Evolutionary conservation across 371 early-diverging fungal genomes (phyloP).

Genomic region (Parasitella parasitica): DNA sequence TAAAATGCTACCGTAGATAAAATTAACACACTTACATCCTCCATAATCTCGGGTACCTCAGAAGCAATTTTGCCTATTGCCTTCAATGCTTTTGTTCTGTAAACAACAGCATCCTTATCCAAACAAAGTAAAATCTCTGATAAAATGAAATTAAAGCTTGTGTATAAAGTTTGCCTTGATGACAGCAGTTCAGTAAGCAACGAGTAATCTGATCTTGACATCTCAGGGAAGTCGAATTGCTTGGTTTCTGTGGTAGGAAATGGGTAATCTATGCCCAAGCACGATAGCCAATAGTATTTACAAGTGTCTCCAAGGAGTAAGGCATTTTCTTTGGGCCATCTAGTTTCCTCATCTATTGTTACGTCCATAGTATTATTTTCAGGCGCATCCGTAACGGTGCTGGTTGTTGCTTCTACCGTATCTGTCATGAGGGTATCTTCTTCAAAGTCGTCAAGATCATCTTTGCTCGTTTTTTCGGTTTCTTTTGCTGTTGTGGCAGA

Average conservation of each 20-base stretch:
- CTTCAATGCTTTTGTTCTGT: conserved; percentile 75
- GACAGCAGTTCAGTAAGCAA: conserved; percentile 51
- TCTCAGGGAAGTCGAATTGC: conserved; percentile 26
- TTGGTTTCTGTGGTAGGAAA: not conserved
- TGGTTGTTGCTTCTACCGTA: not conserved
- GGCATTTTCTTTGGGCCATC: conserved; percentile 20
- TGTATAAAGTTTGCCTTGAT: conserved; percentile 60
- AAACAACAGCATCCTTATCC: conserved; percentile 64
- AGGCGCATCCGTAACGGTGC: not conserved
- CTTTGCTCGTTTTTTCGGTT: not conserved
- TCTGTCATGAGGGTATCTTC: conserved; percentile 1
- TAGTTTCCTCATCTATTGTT: conserved; percentile 5
- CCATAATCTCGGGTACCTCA: conserved; percentile 64
- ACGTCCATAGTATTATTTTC: not conserved
- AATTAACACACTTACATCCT: conserved; percentile 33
- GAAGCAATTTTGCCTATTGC: conserved; percentile 72
- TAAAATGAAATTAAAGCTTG: conserved; percentile 69
- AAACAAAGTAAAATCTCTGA: conserved; percentile 63
- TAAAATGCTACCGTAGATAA: too few relatives aligned
- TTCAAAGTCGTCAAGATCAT: not conserved
- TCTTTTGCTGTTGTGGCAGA: not conserved
- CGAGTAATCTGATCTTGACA: conserved; percentile 26
- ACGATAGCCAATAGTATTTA: conserved; percentile 25
- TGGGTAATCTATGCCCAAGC: conserved; percentile 4
- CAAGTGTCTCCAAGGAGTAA: conserved; percentile 12